Percentiles rank a stretch among this genome's conserved stretches.
phyloP scores from a whole-genome alignment of 2,329 filamentous ascomycete species.

The Stylonectria norvegica region DNA sequence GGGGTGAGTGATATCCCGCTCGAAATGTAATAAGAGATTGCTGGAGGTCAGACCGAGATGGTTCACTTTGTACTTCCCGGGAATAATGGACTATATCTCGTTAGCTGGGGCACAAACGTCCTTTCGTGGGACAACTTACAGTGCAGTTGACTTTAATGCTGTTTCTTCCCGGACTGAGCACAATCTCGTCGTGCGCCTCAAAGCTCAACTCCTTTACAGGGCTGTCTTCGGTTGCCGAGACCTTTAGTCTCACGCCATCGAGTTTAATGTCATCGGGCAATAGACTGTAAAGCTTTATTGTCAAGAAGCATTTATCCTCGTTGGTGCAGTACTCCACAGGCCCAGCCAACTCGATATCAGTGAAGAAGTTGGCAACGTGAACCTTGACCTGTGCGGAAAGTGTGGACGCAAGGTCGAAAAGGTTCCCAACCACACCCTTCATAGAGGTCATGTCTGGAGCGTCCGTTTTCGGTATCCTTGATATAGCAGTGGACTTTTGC shows the following conservation, averaged over 20 bases:
- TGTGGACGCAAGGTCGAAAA: slow-evolving; percentile 44
- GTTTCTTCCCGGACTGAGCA: slow-evolving; percentile 48
- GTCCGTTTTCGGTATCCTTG: slow-evolving; percentile 14
- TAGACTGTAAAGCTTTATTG: slow-evolving; percentile 66
- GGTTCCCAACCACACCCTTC: slow-evolving; percentile 45
- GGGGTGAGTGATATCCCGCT: slow-evolving; percentile 53
- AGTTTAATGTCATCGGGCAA: slow-evolving; percentile 67
- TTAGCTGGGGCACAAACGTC: slow-evolving; percentile 24
- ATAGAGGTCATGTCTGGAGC: slow-evolving; percentile 37
- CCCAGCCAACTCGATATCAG: slow-evolving; percentile 62
- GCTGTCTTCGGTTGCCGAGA: slow-evolving; percentile 54
- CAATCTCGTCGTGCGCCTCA: slow-evolving; percentile 24
- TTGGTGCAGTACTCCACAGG: slow-evolving; percentile 66
- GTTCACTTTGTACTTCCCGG: slow-evolving; percentile 73
- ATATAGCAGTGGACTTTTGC: slow-evolving; percentile 30
- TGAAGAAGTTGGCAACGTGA: slow-evolving; percentile 71
- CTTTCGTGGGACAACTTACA: slow-evolving; percentile 23
- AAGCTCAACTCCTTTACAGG: slow-evolving; percentile 57
- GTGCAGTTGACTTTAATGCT: slow-evolving; percentile 35
- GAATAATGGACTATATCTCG: slow-evolving; percentile 53
- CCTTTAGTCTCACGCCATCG: slow-evolving; percentile 60
- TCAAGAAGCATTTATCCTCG: slow-evolving; percentile 71
- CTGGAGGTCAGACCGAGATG: slow-evolving; percentile 62
- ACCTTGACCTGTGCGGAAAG: slow-evolving; percentile 60
- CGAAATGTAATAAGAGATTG: slow-evolving; percentile 64